Base-by-base conservation (phyloP, 2,329 filamentous ascomycete species). In the Ceratocystis cacaofunesta region DNA sequence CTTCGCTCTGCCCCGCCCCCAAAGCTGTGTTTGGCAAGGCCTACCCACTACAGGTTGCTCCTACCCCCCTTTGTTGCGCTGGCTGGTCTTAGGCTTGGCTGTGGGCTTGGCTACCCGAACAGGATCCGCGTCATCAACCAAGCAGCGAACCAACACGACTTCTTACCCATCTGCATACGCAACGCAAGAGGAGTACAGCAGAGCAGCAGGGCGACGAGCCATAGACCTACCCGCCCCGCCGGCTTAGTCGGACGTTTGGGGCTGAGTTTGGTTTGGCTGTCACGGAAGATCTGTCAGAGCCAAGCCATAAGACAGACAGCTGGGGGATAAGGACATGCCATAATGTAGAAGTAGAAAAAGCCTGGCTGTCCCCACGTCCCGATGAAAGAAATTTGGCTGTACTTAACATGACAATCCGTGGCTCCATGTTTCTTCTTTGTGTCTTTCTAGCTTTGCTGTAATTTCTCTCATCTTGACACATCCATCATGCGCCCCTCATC, bases 401-500 rank as follows among this genome's bases (percentile, higher is more conserved):
- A 10, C 28, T 2, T 36, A 19, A 58, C 15, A 46, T 58, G 28
- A 25, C 28, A 60, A 2, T 30, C n/a, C 15, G 10, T 36, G 22
- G 28, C 61, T 17, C 10, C 28, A 55, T 19, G 32, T 22, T n/a
- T 50, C 28, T 48, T 17, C 15, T 32, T 7, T 15, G 5, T 41
- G 17, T 7, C 12, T 25, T 22, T 22, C 28, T 32, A 22, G 15
- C 12, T 36, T 46, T 1, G 4, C 8, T 36, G 3, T 12, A 3
- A 36, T 3, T 48, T 44, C 48, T 22, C 22, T 12, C 15, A 28
- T 43, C 7, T 8, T n/a, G 22, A 48, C 50, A 48, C 32, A 15
- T 41, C 30, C 41, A 61, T 17, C 17, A 67, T 67, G 65, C 62
- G 28, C 2, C 61, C 63, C 62, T 57, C 62, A 12, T 43, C 57